Evolutionary conservation across 768 basidiomycete species (phyloP).

Genomic region (Naganishia friedmannii): DNA sequence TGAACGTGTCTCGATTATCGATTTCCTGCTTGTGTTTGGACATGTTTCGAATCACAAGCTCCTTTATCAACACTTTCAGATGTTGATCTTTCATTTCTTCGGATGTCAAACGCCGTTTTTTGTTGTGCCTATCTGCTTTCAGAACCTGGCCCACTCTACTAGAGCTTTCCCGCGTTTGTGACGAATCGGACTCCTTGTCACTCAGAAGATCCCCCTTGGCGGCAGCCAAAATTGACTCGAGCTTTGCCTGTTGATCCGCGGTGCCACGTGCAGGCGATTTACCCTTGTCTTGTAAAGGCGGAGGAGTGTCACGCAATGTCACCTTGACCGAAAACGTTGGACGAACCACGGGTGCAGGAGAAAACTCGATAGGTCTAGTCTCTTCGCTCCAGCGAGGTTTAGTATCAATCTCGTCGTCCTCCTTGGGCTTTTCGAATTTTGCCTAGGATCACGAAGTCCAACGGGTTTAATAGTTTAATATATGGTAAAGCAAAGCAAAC

Average conservation of each 20-base stretch:
- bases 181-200: neutral
- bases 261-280: neutral
- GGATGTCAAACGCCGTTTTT: conserved; percentile 24
- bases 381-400: conserved; percentile 11
- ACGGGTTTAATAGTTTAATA: neutral
- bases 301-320: neutral
- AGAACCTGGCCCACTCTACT: neutral
- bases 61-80: conserved; percentile 75
- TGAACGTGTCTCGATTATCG: conserved; percentile 70
- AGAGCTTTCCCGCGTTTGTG: neutral
- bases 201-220: conserved; percentile 9
- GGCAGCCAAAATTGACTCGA: conserved; percentile 25
- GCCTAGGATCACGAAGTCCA: neutral
- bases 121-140: conserved; percentile 22
- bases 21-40: conserved; percentile 77
- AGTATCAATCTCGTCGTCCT: conserved; percentile 28
- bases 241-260: neutral
- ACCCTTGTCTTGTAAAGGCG: neutral
- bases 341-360: conserved; percentile 18
- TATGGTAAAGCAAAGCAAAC: neutral
- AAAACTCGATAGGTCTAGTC: conserved; percentile 8
- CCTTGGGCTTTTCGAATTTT: conserved; percentile 2
- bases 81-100: conserved; percentile 64
- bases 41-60: conserved; percentile 88
- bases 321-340: neutral